Evolutionary conservation across 2,329 filamentous ascomycete species (phyloP), one percentile per base, ranked within the genome.

Genomic region (Aspergillus candidus): DNA sequence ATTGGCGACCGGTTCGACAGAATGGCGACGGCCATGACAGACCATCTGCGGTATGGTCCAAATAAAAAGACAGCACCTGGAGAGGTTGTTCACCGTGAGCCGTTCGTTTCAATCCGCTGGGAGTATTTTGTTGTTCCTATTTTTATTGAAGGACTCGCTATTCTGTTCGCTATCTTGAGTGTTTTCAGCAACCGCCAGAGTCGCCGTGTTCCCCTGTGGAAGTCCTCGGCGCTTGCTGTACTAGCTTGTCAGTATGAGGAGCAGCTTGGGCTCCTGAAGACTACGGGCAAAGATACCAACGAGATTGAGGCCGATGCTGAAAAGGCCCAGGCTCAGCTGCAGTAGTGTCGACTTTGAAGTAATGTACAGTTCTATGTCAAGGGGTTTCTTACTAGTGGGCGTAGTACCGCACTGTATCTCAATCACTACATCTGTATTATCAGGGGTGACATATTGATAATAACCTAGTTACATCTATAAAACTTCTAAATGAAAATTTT

Each of bases 211-310:
- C 49, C 49, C 6, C 22, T 53, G 15, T 53, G 49, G 51, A 53
- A 53, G 32, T 49, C 49, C 8, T 53, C 51, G 11, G 35, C 43
- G 35, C 51, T 53, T 31, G 51, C 51, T 10, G 42, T 53, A 40
- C 27, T 53, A 30, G 46, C 41, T 27, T 51, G 48, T 30, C 39
- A 29, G 33, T 27, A 45, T 29, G 44, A 51, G 32, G 41, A 45
- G 39, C 40, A 18, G 14, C 18, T 38, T 35, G 47, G 41, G 29
- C 30, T 49, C 10, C 37, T 52, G 27, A 39, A 42, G 27, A 39
- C 35, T 30, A 40, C 44, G 15, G 42, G 32, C 14, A 45, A 40
- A 29, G 44, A 49, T 40, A n/a, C 47, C 22, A 33, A 35, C 1
- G 31, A 41, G 34, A 44, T 52, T 12, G 4, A 50, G 37, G 31